Conservation (phyloP, 1,284 basidiomycete species). For the Wolfiporia cocos region DNA sequence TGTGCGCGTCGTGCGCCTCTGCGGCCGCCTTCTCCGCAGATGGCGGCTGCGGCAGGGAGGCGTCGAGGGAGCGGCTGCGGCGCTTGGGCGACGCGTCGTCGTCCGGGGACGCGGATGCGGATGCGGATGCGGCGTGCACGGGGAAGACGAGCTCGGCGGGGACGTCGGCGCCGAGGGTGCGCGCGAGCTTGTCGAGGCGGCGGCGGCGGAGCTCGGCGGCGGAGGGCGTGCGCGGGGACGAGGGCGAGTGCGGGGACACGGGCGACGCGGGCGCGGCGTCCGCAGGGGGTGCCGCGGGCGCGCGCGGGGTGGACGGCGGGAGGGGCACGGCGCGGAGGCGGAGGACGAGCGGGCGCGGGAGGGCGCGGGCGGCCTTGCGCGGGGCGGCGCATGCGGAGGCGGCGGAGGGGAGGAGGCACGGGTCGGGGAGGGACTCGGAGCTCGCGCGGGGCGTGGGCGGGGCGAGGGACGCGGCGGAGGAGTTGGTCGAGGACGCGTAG, state of each 20-base stretch:
- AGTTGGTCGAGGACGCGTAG: constrained; percentile 23
- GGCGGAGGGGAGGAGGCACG: constrained; percentile 11
- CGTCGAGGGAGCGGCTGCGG: constrained; percentile 23
- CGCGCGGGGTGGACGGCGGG: constrained; percentile 12
- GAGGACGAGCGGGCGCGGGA: constrained; percentile 25
- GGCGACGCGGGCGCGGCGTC: constrained; percentile 3
- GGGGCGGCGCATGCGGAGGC: constrained; percentile 3
- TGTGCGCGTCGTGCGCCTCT: constrained; percentile 10
- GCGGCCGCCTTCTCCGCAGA: too few relatives aligned
- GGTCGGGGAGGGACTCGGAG: constrained; percentile 16
- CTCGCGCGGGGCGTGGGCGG: constrained; percentile 15
- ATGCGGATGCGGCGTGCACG: constrained; percentile 5
- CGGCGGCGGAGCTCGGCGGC: constrained; percentile 24
- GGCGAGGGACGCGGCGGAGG: constrained; percentile 25
- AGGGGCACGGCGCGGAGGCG: constrained; percentile 23
- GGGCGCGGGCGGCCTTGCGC: constrained; percentile 5
- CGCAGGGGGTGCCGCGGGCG: constrained; percentile 3
- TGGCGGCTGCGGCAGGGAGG: not conserved
- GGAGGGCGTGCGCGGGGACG: constrained; percentile 18
- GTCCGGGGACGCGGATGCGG: not conserved
- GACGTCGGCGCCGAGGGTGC: constrained; percentile 48
- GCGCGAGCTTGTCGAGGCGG: constrained; percentile 43
- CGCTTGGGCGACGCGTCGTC: constrained; percentile 1
- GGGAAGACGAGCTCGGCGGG: constrained; percentile 46
- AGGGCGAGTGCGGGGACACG: constrained; percentile 14